Base-by-base conservation (phyloP, 2,329 filamentous ascomycete genomes). In the Coniochaeta sp. region DNA sequence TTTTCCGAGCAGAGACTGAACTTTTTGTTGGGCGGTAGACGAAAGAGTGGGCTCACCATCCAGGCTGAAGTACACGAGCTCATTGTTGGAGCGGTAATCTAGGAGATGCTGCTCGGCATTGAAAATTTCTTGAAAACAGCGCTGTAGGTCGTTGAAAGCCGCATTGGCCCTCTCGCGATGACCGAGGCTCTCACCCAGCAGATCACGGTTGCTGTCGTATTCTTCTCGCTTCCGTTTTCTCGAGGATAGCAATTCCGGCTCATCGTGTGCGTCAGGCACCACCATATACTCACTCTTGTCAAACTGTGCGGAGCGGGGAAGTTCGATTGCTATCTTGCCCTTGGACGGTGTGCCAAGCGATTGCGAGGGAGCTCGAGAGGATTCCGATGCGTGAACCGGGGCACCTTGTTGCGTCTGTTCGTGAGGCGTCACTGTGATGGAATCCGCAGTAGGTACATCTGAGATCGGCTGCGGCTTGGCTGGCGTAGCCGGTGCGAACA, bases 81-180 rank as follows among this genome's bases (percentile, higher is more conserved):
- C 79, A 38, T 84, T 80, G 50, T 80, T 78, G 28, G 79, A 73
- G 38, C 81, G 74, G 70, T 83, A 72, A 74, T 79, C 73, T 80
- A 87, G 61, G 80, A 79, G 70, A 59, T 85, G 83, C 67, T 92
- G 87, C 69, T 96, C 91, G 5, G 89, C 89, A 64, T 90, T 83
- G 65, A 93, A 91, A 17, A 96, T 81, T 26, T 87, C 85, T 58
- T 85, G 79, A 3, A 96, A 77, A 55, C 92, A 81, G 40, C 83
- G 82, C 60, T 89, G 83, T 14, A 99, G 76, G 59, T 87, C 86
- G 58, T 87, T 77, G 54, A 93, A 80, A 50, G 90, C 89, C 12
- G 85, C 81, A 66, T 96, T 88, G 4, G 89, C 89, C 68, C 92
- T 87, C 66, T 96, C 88, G 57, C 89, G 88, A 72, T 96, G 90